A percentile compares a stretch with the other conserved stretches of the same genome.
phyloP scores from a whole-genome alignment of 306 rosid genomes.

The Glycyrrhiza uralensis region DNA sequence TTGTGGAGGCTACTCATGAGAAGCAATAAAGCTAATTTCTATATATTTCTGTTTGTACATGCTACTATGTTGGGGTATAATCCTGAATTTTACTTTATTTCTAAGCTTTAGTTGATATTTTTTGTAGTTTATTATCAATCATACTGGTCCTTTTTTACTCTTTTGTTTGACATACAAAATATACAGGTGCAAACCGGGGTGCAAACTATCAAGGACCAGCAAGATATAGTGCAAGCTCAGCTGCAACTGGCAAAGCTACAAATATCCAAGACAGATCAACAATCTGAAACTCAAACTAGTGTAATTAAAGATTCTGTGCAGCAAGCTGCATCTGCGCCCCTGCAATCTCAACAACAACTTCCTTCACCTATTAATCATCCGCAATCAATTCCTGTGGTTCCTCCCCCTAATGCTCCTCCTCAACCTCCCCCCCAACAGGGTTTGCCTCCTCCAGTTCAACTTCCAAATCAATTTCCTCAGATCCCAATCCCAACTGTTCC shows the following conservation, averaged over 20 bases:
- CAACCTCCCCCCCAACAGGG: constrained; percentile 52
- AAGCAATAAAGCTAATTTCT: background rate
- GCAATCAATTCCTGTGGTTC: constrained; percentile 43
- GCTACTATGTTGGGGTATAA: background rate
- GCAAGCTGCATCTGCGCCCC: constrained; percentile 56
- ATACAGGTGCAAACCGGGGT: constrained; percentile 84
- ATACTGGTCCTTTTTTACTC: constrained; percentile 9
- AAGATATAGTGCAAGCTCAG: constrained; percentile 59
- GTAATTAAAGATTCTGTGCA: constrained; percentile 39
- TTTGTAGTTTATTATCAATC: background rate
- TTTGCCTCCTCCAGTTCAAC: constrained; percentile 51
- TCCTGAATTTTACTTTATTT: background rate
- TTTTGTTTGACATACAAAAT: constrained; percentile 26
- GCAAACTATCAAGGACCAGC: constrained; percentile 64
- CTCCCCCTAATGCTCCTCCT: constrained; percentile 65
- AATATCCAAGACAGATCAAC: constrained; percentile 47
- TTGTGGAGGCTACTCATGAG: background rate
- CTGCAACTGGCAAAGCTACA: constrained; percentile 60
- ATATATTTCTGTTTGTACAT: background rate
- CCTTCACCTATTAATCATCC: constrained; percentile 47
- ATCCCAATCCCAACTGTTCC: constrained; percentile 56
- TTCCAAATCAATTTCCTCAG: constrained; percentile 59
- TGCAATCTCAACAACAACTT: constrained; percentile 56
- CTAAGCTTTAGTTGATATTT: background rate
- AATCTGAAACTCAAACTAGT: constrained; percentile 37